A percentile compares a stretch with the other conserved stretches of the same genome.
Evolutionary conservation across 257 asterid species (phyloP).

Genomic region (Thymus quinquecostatus): DNA sequence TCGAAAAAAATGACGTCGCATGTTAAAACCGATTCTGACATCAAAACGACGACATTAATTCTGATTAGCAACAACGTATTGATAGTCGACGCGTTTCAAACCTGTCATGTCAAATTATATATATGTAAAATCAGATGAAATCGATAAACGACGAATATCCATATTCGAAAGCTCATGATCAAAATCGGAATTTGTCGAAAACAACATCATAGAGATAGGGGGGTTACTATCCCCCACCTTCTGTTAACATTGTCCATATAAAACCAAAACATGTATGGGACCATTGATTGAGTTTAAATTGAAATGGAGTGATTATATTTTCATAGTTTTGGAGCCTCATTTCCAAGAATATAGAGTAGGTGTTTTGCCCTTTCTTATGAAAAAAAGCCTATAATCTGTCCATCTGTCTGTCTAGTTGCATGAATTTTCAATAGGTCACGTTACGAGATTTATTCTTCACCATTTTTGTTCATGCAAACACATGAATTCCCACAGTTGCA

Average conservation of each 20-base stretch:
- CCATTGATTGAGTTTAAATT: conserved; percentile 6
- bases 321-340: neutral
- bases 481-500: neutral
- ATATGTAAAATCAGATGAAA: no score
- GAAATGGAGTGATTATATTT: neutral
- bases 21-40: no score
- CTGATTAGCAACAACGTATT: no score
- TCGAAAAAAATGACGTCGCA: no score
- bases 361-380: neutral
- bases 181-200: no score
- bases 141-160: no score
- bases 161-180: no score
- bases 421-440: neutral
- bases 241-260: conserved; percentile 9
- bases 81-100: no score
- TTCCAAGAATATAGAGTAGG: conserved; percentile 7
- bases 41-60: no score
- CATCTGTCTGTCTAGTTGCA: conserved; percentile 4
- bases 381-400: conserved; percentile 4
- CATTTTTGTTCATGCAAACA: neutral
- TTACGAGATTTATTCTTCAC: neutral
- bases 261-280: conserved; percentile 12
- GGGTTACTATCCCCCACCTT: neutral
- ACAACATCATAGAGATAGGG: no score
- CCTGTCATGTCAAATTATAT: no score